These are phyloP conservation scores for Pterocarpus macrocarpus DNA, from an alignment of 306 rosid species.

Conservation along the genomic window DNA sequence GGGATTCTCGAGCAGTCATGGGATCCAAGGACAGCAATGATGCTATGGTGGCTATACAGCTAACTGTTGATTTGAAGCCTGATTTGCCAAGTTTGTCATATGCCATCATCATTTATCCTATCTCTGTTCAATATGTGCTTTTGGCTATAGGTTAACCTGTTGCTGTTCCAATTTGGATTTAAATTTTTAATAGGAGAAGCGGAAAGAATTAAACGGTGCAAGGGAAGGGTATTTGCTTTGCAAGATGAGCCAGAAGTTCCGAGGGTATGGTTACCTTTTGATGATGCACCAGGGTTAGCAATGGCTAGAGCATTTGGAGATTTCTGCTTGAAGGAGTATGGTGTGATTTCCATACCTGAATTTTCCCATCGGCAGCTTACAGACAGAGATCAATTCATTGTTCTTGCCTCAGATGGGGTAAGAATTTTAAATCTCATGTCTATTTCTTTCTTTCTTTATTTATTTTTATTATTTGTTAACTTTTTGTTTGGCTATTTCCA, in stretches of 20 bases:
- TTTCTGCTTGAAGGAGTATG: constrained; percentile 98
- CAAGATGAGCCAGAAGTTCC: constrained; percentile 99
- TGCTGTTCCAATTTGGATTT: constrained; percentile 9
- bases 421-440: constrained; percentile 27
- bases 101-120: constrained; percentile 29
- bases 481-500: background rate
- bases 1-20: constrained; percentile 96
- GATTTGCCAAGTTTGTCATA: constrained; percentile 88
- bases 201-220: constrained; percentile 93
- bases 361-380: constrained; percentile 83
- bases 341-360: constrained; percentile 97
- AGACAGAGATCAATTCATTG: constrained; percentile 86
- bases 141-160: constrained; percentile 31
- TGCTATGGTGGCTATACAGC: constrained; percentile 82
- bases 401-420: constrained; percentile 99
- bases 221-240: constrained; percentile 95
- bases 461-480: background rate
- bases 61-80: constrained; percentile 96
- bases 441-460: background rate
- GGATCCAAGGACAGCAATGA: constrained; percentile 86
- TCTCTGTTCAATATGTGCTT: constrained; percentile 22
- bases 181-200: constrained; percentile 79
- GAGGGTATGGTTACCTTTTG: constrained; percentile 97
- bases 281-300: constrained; percentile 98
- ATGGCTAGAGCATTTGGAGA: constrained; percentile 99